Base-by-base conservation (phyloP, 2,329 filamentous ascomycete genomes). In the Sporothrix humicola region DNA sequence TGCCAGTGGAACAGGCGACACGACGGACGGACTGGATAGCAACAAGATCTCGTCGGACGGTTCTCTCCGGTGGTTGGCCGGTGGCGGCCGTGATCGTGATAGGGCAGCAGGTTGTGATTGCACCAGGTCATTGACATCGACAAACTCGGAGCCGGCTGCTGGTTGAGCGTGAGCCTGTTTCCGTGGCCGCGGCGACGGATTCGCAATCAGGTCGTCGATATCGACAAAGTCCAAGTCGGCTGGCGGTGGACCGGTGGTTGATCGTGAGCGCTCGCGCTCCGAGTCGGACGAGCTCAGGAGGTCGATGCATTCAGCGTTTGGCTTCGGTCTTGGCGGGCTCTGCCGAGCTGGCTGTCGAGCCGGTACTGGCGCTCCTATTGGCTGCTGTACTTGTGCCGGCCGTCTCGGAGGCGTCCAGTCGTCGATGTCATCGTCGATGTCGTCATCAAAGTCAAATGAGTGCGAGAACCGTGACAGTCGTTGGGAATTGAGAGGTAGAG, bases 221-320 rank as follows among this genome's bases (percentile, higher is more conserved):
- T 72, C 72, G 10, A 65, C 59, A 46, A 71, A 71, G 5, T 71
- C 73, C 0, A 44, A 58, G 10, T 71, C 66, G 1, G 26, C 20
- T 15, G 42, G 7, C 15, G 15, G 6, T 31, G 42, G 17, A 12
- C 31, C 68, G 17, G 58, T 74, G 13, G 65, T 48, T 7, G 72
- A 48, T 37, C 15, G 4, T 1, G 66, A 31, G 0, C 23, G 23
- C 2, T 65, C 68, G 4, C 31, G 23, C 8, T 75, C 72, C 2
- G 69, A 71, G 23, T 48, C 44, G 2, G 73, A 74, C 1, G 75
- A 76, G 54, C 70, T 76, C 37, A 76, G n/a, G 1, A 76, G 52
- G 3, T 76, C 73, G 10, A 76, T 75, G 31, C 65, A 72, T 10
- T 72, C 72, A 2, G 71, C 50, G 3, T 23, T 12, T 3, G 15